Evolutionary conservation across 2,329 filamentous ascomycete species (phyloP).

Genomic region (Apiospora sp.): DNA sequence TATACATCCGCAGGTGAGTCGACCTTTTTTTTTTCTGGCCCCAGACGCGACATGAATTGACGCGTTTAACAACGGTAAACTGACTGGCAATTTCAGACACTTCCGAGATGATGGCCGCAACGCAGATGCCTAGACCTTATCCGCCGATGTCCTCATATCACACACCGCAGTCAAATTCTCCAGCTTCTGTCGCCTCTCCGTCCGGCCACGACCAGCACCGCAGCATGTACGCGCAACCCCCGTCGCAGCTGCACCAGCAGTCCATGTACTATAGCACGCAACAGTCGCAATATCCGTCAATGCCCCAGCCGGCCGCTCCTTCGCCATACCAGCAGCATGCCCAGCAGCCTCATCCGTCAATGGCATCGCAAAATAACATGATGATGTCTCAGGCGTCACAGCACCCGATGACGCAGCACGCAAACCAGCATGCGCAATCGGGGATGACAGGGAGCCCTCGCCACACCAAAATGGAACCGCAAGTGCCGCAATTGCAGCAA

Average conservation of each 20-base stretch:
- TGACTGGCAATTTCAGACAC: slow-evolving; percentile 53
- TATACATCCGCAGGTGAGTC: slow-evolving; percentile 86
- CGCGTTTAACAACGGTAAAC: slow-evolving; percentile 28
- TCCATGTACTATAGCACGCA: slow-evolving; percentile 77
- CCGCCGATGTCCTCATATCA: slow-evolving; percentile 86
- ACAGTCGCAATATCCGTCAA: slow-evolving; percentile 69
- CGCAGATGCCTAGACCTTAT: slow-evolving; percentile 78
- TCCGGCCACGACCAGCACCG: slow-evolving; percentile 90
- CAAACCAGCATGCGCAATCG: slow-evolving; percentile 62
- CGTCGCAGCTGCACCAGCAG: slow-evolving; percentile 79
- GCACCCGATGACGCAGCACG: slow-evolving; percentile 66
- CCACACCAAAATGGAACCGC: slow-evolving; percentile 68
- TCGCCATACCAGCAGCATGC: slow-evolving; percentile 69
- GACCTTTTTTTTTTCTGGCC: not conserved
- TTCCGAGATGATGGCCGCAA: slow-evolving; percentile 73
- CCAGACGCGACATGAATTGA: slow-evolving; percentile 5
- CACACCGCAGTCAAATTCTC: slow-evolving; percentile 93
- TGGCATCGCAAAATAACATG: slow-evolving; percentile 71
- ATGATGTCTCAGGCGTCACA: slow-evolving; percentile 71
- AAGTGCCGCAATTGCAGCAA: slow-evolving; percentile 70
- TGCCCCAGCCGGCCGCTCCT: slow-evolving; percentile 68
- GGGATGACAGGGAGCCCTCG: slow-evolving; percentile 69
- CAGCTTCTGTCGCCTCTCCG: slow-evolving; percentile 89
- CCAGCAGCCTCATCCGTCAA: slow-evolving; percentile 62
- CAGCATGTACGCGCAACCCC: slow-evolving; percentile 82